These are phyloP conservation scores for Orbilia blumenaviensis DNA, from an alignment of 2,329 filamentous ascomycete species.

Conservation along the genomic window DNA sequence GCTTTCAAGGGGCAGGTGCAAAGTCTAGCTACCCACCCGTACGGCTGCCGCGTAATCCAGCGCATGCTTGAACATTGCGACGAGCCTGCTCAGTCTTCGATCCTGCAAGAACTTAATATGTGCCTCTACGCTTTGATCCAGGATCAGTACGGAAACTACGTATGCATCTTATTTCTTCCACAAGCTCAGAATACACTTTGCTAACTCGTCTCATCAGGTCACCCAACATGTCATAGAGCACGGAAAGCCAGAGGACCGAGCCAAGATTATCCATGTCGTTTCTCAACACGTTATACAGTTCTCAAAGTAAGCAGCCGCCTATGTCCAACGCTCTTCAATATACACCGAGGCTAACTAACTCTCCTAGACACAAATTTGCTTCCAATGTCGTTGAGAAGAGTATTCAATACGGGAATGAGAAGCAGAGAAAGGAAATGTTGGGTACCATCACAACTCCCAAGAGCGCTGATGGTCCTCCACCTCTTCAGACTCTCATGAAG, in stretches of 20 bases:
- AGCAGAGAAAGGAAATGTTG: conserved; percentile 76
- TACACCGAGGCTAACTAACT: conserved; percentile 2
- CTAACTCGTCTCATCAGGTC: conserved; percentile 39
- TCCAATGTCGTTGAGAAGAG: conserved; percentile 98
- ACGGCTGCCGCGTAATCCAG: conserved; percentile 92
- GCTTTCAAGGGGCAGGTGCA: conserved; percentile 79
- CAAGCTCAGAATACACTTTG: neutral
- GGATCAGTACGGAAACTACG: conserved; percentile 95
- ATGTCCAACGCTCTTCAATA: neutral
- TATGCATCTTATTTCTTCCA: conserved; percentile 61
- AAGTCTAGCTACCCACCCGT: conserved; percentile 78
- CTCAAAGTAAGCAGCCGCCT: conserved; percentile 68
- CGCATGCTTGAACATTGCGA: conserved; percentile 85
- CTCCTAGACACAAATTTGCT: conserved; percentile 79
- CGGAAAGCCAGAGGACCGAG: conserved; percentile 76
- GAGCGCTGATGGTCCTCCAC: conserved; percentile 71
- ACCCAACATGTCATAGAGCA: conserved; percentile 88
- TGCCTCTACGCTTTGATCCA: conserved; percentile 77
- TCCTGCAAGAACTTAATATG: conserved; percentile 80
- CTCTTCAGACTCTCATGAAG: conserved; percentile 80
- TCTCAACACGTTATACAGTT: conserved; percentile 75
- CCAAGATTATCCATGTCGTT: conserved; percentile 77
- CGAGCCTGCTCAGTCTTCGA: conserved; percentile 73
- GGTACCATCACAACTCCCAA: conserved; percentile 69
- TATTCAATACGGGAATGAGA: conserved; percentile 74